Percentiles rank a stretch among this genome's conserved stretches.
phyloP scores from a whole-genome alignment of 257 asterid genomes.

The Forsythia suspensa region DNA sequence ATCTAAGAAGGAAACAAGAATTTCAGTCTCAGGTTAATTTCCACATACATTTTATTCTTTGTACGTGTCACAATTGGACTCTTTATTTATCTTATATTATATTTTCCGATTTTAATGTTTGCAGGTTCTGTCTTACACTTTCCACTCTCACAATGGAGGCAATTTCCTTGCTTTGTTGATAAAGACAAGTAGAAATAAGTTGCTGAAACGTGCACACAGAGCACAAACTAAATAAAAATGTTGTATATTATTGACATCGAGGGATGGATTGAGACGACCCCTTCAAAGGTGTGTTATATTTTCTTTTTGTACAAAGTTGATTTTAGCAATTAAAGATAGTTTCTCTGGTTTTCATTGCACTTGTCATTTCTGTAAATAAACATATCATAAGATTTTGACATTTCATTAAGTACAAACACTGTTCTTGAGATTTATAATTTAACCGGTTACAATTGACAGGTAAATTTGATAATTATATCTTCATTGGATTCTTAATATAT shows the following conservation, averaged over 20 bases:
- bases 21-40: conserved; percentile 31
- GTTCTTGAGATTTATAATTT: too few relatives aligned
- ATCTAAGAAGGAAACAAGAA: conserved; percentile 19
- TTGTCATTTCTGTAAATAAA: background rate
- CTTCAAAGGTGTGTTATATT: background rate
- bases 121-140: background rate
- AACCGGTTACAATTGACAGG: background rate
- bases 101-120: background rate
- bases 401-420: background rate
- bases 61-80: background rate
- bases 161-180: background rate
- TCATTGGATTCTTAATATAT: background rate
- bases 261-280: background rate
- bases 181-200: background rate
- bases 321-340: background rate
- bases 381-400: background rate
- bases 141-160: background rate
- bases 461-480: background rate
- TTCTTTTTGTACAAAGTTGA: background rate
- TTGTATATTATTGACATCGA: background rate
- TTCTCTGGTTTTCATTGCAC: background rate
- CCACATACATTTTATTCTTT: background rate
- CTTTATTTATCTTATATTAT: background rate
- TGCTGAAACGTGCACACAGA: background rate
- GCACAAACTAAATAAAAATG: background rate